Conservation (phyloP, 1,139 yeast species). For the Taiozyma sp. region DNA sequence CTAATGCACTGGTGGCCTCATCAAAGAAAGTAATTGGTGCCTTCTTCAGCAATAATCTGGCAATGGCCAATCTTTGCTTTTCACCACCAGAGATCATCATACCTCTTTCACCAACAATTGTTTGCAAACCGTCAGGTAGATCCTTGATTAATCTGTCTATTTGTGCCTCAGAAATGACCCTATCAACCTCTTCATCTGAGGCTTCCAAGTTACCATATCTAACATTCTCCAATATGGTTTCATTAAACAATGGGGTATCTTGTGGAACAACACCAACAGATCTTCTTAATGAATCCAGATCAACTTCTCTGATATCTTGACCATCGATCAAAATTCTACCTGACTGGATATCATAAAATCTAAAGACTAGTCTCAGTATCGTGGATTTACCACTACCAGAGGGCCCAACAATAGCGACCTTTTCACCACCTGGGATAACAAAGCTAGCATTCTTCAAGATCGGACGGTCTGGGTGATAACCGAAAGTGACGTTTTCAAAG, state of each 20-base stretch:
- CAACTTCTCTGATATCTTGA: conserved; percentile 75
- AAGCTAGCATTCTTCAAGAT: conserved; percentile 78
- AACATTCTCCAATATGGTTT: conserved; percentile 80
- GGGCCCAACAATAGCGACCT: conserved; percentile 93
- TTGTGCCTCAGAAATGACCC: conserved; percentile 65
- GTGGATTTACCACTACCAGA: conserved; percentile 97
- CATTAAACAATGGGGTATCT: conserved; percentile 94
- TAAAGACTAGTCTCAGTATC: conserved; percentile 70
- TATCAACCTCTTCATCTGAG: conserved; percentile 60
- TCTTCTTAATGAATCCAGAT: conserved; percentile 66
- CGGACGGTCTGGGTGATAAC: conserved; percentile 84
- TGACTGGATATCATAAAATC: conserved; percentile 78
- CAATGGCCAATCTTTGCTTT: conserved; percentile 91
- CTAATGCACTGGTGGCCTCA: conserved; percentile 95
- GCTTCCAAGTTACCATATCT: conserved; percentile 81
- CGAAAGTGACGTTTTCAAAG: conserved; percentile 91
- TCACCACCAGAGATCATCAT: conserved; percentile 99
- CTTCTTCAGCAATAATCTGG: conserved; percentile 74
- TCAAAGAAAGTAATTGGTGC: conserved; percentile 93
- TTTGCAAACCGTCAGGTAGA: conserved; percentile 77
- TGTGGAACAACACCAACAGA: conserved; percentile 94
- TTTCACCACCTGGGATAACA: conserved; percentile 84
- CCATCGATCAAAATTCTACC: conserved; percentile 88
- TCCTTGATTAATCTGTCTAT: conserved; percentile 57
- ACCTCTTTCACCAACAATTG: conserved; percentile 97